Evolutionary conservation across 441 rosid genomes (phyloP).

Genomic region (Viola pubescens): DNA sequence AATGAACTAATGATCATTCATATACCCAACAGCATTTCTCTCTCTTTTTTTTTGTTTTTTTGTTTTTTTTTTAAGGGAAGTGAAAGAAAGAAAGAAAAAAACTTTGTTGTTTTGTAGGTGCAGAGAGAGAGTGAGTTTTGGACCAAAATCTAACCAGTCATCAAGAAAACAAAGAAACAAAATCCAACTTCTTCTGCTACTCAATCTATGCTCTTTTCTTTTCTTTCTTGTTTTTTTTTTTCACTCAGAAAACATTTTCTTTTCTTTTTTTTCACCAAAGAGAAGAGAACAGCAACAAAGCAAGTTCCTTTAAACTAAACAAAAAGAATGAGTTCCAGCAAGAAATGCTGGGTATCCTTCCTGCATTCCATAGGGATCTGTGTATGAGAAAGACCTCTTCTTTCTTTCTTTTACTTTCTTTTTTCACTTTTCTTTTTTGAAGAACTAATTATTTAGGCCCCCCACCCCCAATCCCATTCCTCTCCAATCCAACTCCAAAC

Average conservation of each 20-base stretch:
- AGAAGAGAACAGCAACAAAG: constrained; percentile 33
- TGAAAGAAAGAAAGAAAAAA: too few relatives aligned
- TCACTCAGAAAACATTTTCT: constrained; percentile 25
- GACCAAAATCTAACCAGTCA: constrained; percentile 30
- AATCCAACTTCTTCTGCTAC: constrained; percentile 33
- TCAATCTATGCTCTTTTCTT: constrained; percentile 28
- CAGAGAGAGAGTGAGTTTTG: constrained; percentile 9
- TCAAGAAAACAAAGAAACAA: constrained; percentile 21
- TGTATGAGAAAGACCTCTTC: constrained; percentile 67
- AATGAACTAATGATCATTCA: constrained; percentile 29
- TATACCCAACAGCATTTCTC: neutral
- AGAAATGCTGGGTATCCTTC: constrained; percentile 49
- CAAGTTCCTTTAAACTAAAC: constrained; percentile 57
- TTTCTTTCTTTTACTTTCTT: constrained; percentile 20
- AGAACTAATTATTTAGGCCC: neutral
- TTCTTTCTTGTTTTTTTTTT: constrained; percentile 12
- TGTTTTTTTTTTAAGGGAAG: neutral
- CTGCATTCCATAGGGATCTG: constrained; percentile 91
- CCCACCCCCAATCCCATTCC: neutral
- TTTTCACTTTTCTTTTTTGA: neutral
- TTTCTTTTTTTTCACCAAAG: too few relatives aligned
- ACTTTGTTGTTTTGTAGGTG: constrained; percentile 18
- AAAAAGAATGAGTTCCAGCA: constrained; percentile 60
- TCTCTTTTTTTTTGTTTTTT: neutral
- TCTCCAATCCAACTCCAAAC: neutral